phyloP scores from a whole-genome alignment of 2,329 filamentous ascomycete species.

The Fusarium sp. region DNA sequence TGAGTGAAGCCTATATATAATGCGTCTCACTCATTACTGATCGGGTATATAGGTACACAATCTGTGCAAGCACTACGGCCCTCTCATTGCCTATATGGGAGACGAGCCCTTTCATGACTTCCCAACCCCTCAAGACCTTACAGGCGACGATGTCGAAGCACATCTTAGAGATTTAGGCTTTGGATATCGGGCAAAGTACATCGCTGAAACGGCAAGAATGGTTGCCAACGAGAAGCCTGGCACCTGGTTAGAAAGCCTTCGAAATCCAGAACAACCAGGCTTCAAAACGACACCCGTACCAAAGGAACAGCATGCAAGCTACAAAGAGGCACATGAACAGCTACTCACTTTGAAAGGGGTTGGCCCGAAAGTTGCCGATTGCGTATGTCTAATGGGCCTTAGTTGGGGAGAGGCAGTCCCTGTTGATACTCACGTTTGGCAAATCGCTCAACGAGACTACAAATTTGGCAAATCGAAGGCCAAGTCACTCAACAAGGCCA shows the following conservation, averaged over 20 bases:
- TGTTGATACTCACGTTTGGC: conserved; percentile 98
- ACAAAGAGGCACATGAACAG: conserved; percentile 82
- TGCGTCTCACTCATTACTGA: background rate
- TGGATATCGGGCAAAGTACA: conserved; percentile 93
- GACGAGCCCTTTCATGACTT: conserved; percentile 87
- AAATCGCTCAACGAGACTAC: conserved; percentile 97
- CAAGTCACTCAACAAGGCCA: conserved; percentile 86
- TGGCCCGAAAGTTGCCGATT: conserved; percentile 96
- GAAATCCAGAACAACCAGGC: conserved; percentile 78
- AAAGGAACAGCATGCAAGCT: conserved; percentile 68
- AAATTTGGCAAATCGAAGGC: conserved; percentile 87
- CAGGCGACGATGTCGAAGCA: conserved; percentile 78
- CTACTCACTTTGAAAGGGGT: conserved; percentile 86
- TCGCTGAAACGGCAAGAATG: conserved; percentile 84
- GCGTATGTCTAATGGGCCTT: conserved; percentile 94
- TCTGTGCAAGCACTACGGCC: conserved; percentile 86
- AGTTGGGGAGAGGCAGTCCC: conserved; percentile 97
- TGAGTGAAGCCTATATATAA: conserved; percentile 46
- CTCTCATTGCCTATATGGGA: conserved; percentile 76
- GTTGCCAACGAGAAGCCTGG: conserved; percentile 74
- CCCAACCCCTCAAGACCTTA: conserved; percentile 79
- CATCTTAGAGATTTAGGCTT: conserved; percentile 88
- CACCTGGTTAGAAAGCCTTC: conserved; percentile 80
- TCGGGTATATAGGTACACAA: conserved; percentile 73
- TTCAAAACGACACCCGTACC: conserved; percentile 59